Base-by-base conservation (phyloP, 2,329 filamentous ascomycete genomes). In the Dactylellina parvicollis region DNA sequence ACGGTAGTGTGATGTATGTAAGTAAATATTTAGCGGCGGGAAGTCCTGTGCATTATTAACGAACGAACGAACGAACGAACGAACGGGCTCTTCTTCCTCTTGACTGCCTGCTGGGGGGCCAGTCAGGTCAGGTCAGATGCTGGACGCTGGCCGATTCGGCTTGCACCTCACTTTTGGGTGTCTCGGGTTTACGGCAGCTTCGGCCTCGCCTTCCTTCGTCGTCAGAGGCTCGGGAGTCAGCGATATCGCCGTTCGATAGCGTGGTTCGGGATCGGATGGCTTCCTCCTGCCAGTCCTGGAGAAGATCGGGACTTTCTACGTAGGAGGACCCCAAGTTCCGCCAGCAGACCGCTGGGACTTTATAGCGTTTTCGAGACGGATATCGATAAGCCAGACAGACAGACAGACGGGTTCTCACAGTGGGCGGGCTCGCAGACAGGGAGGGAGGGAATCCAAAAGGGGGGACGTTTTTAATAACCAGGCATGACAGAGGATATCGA, bases 121-220 rank as follows among this genome's bases (percentile, higher is more conserved):
- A 38, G 47, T 40, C n/a, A n/a, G n/a, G n/a, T n/a, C n/a, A n/a
- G n/a, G n/a, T n/a, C n/a, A n/a, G n/a, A n/a, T n/a, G n/a, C n/a
- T n/a, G n/a, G n/a, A n/a, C n/a, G n/a, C n/a, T n/a, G 69, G 69
- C 69, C 69, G 69, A 73, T 47, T 73, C 69, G 69, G 69, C 69
- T 73, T 47, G 64, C 64, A 69, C 44, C 54, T 73, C 28, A 54
- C 40, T 24, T 73, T 73, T 66, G 69, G 60, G 59, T 65, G 60
- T 73, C 69, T 73, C 69, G 69, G 69, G 60, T 73, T 56, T 66
- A 66, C 69, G 69, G 69, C 69, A 73, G 69, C 38, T 44, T 73
- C 69, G 69, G 69, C 69, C 65, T 73, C 22, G 54, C 61, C 50
- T 62, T 38, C 26, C 38, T 20, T 59, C 14, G 34, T 44, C 54